Base-by-base conservation (phyloP, 768 basidiomycete genomes). In the Phlegmacium glaucopus region DNA sequence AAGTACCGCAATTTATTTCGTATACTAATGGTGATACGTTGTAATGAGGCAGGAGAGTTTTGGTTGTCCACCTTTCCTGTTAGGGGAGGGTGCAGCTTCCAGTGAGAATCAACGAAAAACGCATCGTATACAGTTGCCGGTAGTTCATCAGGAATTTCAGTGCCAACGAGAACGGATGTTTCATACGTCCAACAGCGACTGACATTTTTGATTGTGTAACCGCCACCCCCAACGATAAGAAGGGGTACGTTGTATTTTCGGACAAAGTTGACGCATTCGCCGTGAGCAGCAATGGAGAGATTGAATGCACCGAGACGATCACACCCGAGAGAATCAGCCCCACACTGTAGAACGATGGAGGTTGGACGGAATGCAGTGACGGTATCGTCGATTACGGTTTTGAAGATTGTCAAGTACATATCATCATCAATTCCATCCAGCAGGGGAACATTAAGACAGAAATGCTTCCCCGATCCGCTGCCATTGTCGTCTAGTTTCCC, bases 151-250 rank as follows among this genome's bases (percentile, higher is more conserved):
- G 93, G 87, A 25, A 99, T 79, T 30, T 77, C 68, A 0, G 85
- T 80, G 13, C 90, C 92, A 39, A 96, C 86, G 8, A 95, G 82
- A 1, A 98, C 88, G 10, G 92, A 85, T 0, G 95, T 99, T 66
- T 99, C 95, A 72, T 99, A 95, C 28, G 96, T 86, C 95, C 96
- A 99, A 62, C 95, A 99, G n/a, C 95, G 82, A 39, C 90, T 88
- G 54, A 99, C 96, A 62, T 95, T 95, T 61, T 93, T 90, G 64
- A 97, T 90, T 4, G 93, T 94, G 68, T 99, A 99, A 1, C 95
- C 95, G 4, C 95, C 95, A 2, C 95, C 95, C 35, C 95, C 95
- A 6, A 99, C 65, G 27, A 98, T 88, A 13, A 99, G 75, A 11
- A 98, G 71, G 1, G 95, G 95, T 3, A 98, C 80, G 58, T 85